These are phyloP conservation scores for Aspergillus persii DNA, from an alignment of 2,329 filamentous ascomycete species.

Conservation along the genomic window DNA sequence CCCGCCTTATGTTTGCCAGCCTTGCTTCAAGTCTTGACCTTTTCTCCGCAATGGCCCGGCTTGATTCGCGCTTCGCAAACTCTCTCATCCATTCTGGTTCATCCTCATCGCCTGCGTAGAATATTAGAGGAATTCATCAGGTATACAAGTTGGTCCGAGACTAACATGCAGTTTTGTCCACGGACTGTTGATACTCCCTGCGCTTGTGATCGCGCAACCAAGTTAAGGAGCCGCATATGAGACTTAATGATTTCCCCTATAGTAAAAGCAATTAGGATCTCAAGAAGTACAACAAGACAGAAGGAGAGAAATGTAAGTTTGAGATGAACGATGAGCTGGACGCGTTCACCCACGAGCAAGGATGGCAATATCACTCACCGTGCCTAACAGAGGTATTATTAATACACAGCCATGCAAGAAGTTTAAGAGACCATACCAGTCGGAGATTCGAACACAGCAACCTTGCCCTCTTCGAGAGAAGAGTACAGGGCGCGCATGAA, in stretches of 20 bases:
- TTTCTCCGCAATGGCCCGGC: constrained; percentile 62
- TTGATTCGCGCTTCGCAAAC: constrained; percentile 67
- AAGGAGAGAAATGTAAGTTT: neutral
- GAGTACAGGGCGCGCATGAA: constrained; percentile 84
- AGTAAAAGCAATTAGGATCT: neutral
- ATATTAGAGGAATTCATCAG: neutral
- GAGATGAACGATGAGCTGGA: no score
- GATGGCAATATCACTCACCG: constrained; percentile 32
- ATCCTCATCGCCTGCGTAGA: constrained; percentile 56
- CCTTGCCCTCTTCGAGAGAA: constrained; percentile 73
- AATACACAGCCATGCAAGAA: neutral
- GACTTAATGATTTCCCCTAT: constrained; percentile 82
- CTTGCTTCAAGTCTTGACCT: constrained; percentile 74
- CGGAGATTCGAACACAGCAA: constrained; percentile 90
- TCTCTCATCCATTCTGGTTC: constrained; percentile 85
- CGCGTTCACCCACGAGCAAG: no score
- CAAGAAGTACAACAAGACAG: neutral
- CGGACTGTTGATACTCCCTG: constrained; percentile 53
- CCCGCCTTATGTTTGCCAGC: constrained; percentile 60
- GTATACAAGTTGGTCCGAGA: constrained; percentile 10
- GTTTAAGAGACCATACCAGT: constrained; percentile 62
- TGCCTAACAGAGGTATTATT: constrained; percentile 28
- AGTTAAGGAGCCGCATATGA: constrained; percentile 84
- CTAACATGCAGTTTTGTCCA: constrained; percentile 47
- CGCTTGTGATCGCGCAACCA: constrained; percentile 86